A percentile compares a stretch with the other conserved stretches of the same genome.
Evolutionary conservation across 148 eudicot species (phyloP).

Genomic region (Linanthus parryae): DNA sequence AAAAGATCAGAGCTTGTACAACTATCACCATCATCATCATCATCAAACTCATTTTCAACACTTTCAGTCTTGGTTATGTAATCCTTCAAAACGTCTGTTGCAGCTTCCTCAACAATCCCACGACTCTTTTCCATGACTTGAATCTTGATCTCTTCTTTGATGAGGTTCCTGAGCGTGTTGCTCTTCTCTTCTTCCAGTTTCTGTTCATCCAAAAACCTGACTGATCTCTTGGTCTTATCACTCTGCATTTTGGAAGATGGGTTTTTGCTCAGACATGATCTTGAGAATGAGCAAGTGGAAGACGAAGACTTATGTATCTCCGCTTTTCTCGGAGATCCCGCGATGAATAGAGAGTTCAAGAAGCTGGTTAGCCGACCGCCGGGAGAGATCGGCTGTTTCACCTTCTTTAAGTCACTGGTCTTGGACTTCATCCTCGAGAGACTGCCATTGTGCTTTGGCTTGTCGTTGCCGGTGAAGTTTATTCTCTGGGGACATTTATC

Average conservation of each 20-base stretch:
- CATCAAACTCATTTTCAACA: conserved; percentile 19
- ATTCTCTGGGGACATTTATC: not conserved
- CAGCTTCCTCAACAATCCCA: too few species aligned
- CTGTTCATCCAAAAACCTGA: conserved; percentile 52
- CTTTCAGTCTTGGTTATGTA: conserved; percentile 6
- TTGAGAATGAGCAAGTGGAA: conserved; percentile 49
- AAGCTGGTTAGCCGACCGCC: conserved; percentile 55
- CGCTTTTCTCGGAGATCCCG: conserved; percentile 19
- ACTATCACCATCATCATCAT: conserved; percentile 49
- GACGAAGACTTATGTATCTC: too few species aligned
- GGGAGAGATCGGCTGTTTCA: conserved; percentile 82
- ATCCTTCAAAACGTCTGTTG: conserved; percentile 19
- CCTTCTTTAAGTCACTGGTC: conserved; percentile 62
- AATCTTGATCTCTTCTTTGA: conserved; percentile 19
- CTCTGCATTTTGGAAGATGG: conserved; percentile 21
- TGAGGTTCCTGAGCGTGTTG: conserved; percentile 35
- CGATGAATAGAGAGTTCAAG: conserved; percentile 43
- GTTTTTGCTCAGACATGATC: conserved; percentile 60
- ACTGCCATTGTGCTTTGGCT: conserved; percentile 6
- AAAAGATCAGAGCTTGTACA: conserved; percentile 85
- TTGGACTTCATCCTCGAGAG: conserved; percentile 35
- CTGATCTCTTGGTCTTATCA: conserved; percentile 38
- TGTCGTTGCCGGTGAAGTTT: not conserved
- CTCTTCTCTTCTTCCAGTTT: conserved; percentile 48
- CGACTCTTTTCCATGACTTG: too few species aligned